Base-by-base conservation (phyloP, 2,329 filamentous ascomycete species). In the Aspergillus vadensis region DNA sequence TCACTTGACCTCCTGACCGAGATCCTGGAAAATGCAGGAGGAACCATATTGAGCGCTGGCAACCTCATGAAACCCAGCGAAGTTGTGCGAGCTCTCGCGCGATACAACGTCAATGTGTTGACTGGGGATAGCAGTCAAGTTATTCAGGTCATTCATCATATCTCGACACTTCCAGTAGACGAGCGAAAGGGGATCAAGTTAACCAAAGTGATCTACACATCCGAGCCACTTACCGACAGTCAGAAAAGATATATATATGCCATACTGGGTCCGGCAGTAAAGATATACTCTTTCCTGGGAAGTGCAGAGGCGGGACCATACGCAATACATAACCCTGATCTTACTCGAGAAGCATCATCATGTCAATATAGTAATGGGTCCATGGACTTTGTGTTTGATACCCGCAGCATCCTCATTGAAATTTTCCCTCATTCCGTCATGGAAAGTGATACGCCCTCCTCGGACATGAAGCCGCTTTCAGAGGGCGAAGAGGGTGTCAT, bases 141-240 rank as follows among this genome's bases (percentile, higher is more conserved):
- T 1, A 58, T 80, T 0, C 70, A 76, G 1, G 44, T 80, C 2
- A 69, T 75, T 0, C 69, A 77, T 12, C 60, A 76, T 51, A 72
- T 81, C 3, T 72, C 76, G 2, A 69, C 66, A 0, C 61, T 80
- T 0, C 41, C 69, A 0, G 59, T 62, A 4, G 64, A 67, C 1
- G 36, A 66, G 0, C 57, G 59, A 4, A 12, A 48, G 1, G 7
- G 14, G 0, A 66, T 81, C 39, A 69, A 63, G 1, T 43, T 82
- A 0, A 57, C 71, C 12, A 82, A 81, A 61, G 67, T 81, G 0
- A 71, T 82, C 3, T 82, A 82, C 58, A 81, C 80, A 0, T 82
- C 80, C 0, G 80, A 82, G 32, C 63, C 71, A 0, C 64, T 82
- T 21, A 77, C 72, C 0, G 5, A 49, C 0, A 54, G 70, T 0